Percentiles rank a stretch among this genome's conserved stretches.
Evolutionary conservation across 441 rosid species (phyloP).

Genomic region (Flueggea neowawraea): DNA sequence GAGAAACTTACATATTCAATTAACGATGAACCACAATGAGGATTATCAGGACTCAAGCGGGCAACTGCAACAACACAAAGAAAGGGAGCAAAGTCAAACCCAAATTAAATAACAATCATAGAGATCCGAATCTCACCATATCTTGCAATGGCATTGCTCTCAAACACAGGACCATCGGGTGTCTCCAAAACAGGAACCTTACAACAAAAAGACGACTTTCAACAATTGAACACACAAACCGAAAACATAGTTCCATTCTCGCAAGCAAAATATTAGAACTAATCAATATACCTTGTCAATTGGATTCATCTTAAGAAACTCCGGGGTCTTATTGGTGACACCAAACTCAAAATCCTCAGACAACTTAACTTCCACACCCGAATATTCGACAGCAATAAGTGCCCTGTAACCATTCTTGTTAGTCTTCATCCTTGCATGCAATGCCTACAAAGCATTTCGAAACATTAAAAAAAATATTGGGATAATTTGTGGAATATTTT

Average conservation of each 20-base stretch:
- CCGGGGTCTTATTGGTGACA: constrained; percentile 77
- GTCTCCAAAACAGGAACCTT: constrained; percentile 88
- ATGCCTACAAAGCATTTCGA: constrained; percentile 30
- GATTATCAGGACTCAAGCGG: constrained; percentile 48
- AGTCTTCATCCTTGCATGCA: constrained; percentile 44
- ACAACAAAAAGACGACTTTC: background rate
- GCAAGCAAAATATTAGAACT: too few relatives aligned
- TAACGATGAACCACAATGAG: constrained; percentile 57
- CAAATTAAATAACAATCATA: background rate
- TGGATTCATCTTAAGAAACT: constrained; percentile 88
- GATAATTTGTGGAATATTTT: too few relatives aligned
- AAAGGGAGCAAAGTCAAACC: background rate
- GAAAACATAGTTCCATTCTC: background rate
- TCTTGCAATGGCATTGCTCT: constrained; percentile 95
- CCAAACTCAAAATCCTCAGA: constrained; percentile 70
- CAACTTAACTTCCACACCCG: constrained; percentile 59
- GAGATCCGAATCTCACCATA: constrained; percentile 43
- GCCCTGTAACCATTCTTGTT: constrained; percentile 65
- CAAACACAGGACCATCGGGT: constrained; percentile 80
- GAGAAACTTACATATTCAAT: constrained; percentile 67
- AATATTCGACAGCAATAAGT: constrained; percentile 80
- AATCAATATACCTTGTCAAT: constrained; percentile 62
- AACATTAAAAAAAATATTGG: background rate
- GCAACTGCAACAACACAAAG: constrained; percentile 37
- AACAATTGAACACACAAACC: background rate